phyloP scores from a whole-genome alignment of 768 basidiomycete genomes.

The Mycena epipterygia region DNA sequence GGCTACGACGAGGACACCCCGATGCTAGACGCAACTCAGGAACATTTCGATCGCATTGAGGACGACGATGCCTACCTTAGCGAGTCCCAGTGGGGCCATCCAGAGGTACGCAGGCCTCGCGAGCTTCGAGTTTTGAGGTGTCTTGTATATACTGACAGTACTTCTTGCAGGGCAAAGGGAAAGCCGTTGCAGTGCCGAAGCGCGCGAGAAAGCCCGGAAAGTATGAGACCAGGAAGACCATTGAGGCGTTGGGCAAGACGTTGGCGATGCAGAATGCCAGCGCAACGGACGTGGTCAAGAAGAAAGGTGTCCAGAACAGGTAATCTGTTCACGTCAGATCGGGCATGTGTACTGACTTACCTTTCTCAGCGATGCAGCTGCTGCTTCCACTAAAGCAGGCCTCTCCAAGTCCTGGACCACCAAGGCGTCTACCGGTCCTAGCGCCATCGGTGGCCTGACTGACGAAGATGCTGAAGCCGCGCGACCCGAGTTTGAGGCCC shows the following conservation, averaged over 20 bases:
- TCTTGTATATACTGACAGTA: too few species aligned
- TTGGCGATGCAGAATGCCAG: not conserved
- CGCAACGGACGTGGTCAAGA: not conserved
- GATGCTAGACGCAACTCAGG: not conserved
- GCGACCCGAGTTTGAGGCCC: not conserved
- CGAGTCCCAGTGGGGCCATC: not conserved
- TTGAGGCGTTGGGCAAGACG: not conserved
- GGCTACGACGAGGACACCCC: not conserved
- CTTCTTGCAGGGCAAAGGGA: not conserved
- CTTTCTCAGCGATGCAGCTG: not conserved
- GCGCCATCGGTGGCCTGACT: not conserved
- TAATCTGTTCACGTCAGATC: not conserved
- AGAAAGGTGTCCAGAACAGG: not conserved
- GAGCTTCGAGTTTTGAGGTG: too few species aligned
- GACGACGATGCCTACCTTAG: slow-evolving; percentile 7
- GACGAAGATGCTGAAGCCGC: not conserved
- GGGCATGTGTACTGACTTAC: not conserved
- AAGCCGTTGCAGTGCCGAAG: not conserved
- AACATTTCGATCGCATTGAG: slow-evolving; percentile 4
- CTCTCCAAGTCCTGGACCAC: not conserved
- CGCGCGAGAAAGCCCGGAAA: not conserved
- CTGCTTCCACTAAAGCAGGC: not conserved
- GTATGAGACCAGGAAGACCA: not conserved
- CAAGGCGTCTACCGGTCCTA: too few species aligned
- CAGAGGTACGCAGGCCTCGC: too few species aligned